Evolutionary conservation across 1,139 yeast species (phyloP), one percentile per base, ranked within the genome.

Genomic region (Diutina siamensis): DNA sequence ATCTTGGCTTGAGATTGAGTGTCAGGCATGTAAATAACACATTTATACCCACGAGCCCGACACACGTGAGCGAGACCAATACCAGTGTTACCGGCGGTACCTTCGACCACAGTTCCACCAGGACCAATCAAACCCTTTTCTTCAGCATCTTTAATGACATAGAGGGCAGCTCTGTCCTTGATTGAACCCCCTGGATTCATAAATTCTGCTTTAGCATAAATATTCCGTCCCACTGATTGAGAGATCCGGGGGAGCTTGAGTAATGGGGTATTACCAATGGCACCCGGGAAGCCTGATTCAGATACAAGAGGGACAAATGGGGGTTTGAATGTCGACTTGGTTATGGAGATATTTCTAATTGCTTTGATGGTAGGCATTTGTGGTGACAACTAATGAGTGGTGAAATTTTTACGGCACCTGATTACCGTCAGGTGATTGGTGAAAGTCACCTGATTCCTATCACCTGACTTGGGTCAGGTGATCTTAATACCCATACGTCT

Each of bases 151-250:
- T 82, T 73, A 48, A 87, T 69, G 48, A 88, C 72, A 56, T 69
- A 86, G 44, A 83, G 67, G 0, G 96, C 96, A 7, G 96, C 96
- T 49, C 97, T 73, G 60, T 87, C 97, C 60, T 87, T 87, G 50
- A 88, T 88, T 4, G 94, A 83, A 1, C 96, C 97, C 44, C 96
- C 96, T 2, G 97, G 97, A 63, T 88, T 87, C 83, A 84, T 83
- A 65, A 80, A 84, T 64, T 87, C 97, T 13, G 94, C 94, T 60
- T 87, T 87, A 46, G 86, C 96, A 58, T 78, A 86, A 53, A 87
- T 78, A 56, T 87, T 83, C 54, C 95, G 68, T 10, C 87, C 87
- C 18, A 80, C 63, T 52, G 74, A 73, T 33, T 69, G 65, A 17
- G 87, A 79, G 44, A 86, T 68, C 44, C 66, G 68, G 48, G 82